phyloP scores from a whole-genome alignment of 805 yeast genomes.

The Nakazawaea siamensis region DNA sequence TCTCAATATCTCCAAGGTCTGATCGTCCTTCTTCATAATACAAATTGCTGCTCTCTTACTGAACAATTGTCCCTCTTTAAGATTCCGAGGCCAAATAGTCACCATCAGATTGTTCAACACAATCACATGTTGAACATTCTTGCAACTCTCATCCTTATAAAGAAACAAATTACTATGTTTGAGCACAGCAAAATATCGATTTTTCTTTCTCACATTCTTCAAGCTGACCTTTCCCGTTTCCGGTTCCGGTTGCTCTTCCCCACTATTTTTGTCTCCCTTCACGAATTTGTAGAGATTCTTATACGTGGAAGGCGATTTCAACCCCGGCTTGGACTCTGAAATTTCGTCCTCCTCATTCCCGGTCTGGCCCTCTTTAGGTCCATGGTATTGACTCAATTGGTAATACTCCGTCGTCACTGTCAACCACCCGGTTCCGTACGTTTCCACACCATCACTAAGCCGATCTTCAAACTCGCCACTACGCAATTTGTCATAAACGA shows the following conservation, averaged over 20 bases:
- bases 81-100: conserved; percentile 75
- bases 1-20: conserved; percentile 16
- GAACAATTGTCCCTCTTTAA: conserved; percentile 72
- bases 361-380: conserved; percentile 13
- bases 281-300: conserved; percentile 53
- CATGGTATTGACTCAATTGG: conserved; percentile 32
- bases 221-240: conserved; percentile 26
- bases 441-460: conserved; percentile 51
- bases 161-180: conserved; percentile 85
- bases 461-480: conserved; percentile 62
- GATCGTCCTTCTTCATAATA: conserved; percentile 39
- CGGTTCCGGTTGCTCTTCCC: conserved; percentile 16
- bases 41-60: conserved; percentile 77
- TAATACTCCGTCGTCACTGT: conserved; percentile 77
- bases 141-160: conserved; percentile 62
- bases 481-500: conserved; percentile 30
- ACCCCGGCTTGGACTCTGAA: conserved; percentile 27
- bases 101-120: conserved; percentile 66
- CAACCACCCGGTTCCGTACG: conserved; percentile 69
- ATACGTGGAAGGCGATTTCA: conserved; percentile 46
- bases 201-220: conserved; percentile 38
- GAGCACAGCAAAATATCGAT: conserved; percentile 59
- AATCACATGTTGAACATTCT: conserved; percentile 69
- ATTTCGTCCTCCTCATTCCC: background rate
- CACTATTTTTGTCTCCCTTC: conserved; percentile 20